Evolutionary conservation across 352 stramenopile species (phyloP), one percentile per base, ranked within the genome.

Genomic region (Phytophthora sp.): DNA sequence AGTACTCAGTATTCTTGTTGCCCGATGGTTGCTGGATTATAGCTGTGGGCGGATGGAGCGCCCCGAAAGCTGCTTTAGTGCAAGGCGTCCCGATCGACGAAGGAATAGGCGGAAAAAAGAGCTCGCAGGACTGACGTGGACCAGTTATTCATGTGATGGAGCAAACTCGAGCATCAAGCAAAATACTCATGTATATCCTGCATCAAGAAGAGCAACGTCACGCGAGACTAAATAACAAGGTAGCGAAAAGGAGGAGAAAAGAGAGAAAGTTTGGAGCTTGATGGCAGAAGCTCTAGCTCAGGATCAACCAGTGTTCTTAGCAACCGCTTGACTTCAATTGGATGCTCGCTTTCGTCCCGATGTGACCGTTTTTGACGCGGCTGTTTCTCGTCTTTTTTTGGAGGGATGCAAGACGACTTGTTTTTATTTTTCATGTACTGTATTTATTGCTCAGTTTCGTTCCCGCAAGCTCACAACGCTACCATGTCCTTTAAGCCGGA

Each of bases 401-500:
- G 51, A 47, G 23, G 24, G 36, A n/a, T n/a, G n/a, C n/a, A n/a
- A n/a, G n/a, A n/a, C n/a, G n/a, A n/a, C 39, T 12, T 53, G 18
- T 39, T 57, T 33, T 47, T 60, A 16, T n/a, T 49, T 52, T 63
- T 57, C 9, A 53, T 39, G 11, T 42, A 21, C n/a, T 47, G 11
- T 47, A 21, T 24, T 47, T 16, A 52, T 45, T 36, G 47, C 16
- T 41, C 64, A 69, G 23, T 68, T 64, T 20, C n/a, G 31, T 51
- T 56, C 26, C 13, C 41, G 29, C 27, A 33, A 21, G 15, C 21
- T 33, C 35, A 39, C 6, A 21, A 26, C 41, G 7, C 4, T 42
- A 63, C 16, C 38, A 93, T 93, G 84, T 91, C 84, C 24, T 94
- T 94, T 69, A 82, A 80, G 58, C 62, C 77, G 18, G 61, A 88